Conservation (phyloP, 208 protist genomes). For the Trichomonas vaginalis region DNA sequence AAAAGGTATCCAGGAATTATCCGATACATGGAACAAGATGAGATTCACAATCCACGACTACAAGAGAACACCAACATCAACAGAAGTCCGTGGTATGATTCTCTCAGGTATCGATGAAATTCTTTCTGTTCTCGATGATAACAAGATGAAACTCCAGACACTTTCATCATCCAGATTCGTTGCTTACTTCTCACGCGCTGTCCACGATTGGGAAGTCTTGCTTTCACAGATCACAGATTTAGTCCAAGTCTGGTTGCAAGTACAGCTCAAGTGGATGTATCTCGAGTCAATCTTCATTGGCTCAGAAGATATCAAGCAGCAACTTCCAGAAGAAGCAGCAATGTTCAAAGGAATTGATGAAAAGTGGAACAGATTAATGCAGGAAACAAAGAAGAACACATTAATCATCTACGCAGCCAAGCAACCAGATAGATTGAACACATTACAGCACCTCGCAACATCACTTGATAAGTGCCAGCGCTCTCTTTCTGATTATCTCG, state of each 20-base stretch:
- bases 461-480: conserved; percentile 91
- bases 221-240: conserved; percentile 82
- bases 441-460: conserved; percentile 64
- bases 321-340: conserved; percentile 88
- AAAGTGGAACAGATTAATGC: conserved; percentile 70
- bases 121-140: conserved; percentile 82
- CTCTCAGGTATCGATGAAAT: conserved; percentile 81
- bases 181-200: conserved; percentile 74
- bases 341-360: conserved; percentile 43
- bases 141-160: conserved; percentile 83
- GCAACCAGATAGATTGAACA: conserved; percentile 78
- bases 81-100: conserved; percentile 54
- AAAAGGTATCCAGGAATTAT: conserved; percentile 69
- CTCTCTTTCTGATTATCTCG: conserved; percentile 85
- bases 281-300: conserved; percentile 95
- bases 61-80: not conserved
- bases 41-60: conserved; percentile 20
- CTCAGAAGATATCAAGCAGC: conserved; percentile 86
- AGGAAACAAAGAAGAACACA: conserved; percentile 84
- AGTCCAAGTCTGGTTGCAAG: conserved; percentile 78
- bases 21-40: conserved; percentile 67
- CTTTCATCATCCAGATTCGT: conserved; percentile 85
- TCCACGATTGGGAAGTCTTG: conserved; percentile 78
- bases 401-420: conserved; percentile 89
- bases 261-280: conserved; percentile 97